Conservation (phyloP, 2,329 filamentous ascomycete genomes). For the Monosporascus sp. region DNA sequence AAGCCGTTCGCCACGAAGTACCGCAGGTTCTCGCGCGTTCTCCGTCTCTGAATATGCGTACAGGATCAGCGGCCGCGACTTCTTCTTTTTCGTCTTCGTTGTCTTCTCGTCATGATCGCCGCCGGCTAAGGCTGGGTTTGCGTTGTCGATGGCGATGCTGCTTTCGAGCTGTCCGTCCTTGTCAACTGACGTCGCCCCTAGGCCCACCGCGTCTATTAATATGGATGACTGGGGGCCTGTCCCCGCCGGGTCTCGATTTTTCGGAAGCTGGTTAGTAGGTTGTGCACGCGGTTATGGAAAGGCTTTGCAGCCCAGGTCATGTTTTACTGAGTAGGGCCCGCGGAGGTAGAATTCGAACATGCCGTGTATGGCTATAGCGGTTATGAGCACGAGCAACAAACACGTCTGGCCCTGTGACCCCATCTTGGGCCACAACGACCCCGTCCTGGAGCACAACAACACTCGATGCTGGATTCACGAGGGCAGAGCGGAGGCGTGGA, state of each 20-base stretch:
- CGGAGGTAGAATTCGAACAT: background rate
- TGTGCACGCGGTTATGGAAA: too few relatives aligned
- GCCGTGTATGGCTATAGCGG: background rate
- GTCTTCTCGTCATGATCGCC: background rate
- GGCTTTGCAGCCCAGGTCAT: too few relatives aligned
- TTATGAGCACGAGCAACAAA: background rate
- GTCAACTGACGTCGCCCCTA: too few relatives aligned
- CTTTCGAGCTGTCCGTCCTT: too few relatives aligned
- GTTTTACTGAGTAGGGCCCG: background rate
- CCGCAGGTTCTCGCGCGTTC: slow-evolving; percentile 24
- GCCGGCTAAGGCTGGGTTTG: too few relatives aligned
- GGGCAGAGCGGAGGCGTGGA: too few relatives aligned
- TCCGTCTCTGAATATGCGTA: slow-evolving; percentile 32
- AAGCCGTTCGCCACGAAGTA: slow-evolving; percentile 33
- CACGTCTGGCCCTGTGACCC: background rate
- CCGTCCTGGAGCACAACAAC: too few relatives aligned
- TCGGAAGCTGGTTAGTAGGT: too few relatives aligned
- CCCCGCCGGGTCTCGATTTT: too few relatives aligned
- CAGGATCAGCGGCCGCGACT: slow-evolving; percentile 23
- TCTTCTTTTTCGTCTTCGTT: background rate
- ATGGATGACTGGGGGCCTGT: too few relatives aligned
- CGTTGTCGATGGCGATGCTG: background rate
- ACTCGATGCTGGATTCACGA: too few relatives aligned
- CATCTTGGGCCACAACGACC: background rate
- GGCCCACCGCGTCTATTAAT: too few relatives aligned